Percentiles rank a stretch among this genome's conserved stretches.
Evolutionary conservation across 768 basidiomycete species (phyloP).

Genomic region (Boletus fagicola): DNA sequence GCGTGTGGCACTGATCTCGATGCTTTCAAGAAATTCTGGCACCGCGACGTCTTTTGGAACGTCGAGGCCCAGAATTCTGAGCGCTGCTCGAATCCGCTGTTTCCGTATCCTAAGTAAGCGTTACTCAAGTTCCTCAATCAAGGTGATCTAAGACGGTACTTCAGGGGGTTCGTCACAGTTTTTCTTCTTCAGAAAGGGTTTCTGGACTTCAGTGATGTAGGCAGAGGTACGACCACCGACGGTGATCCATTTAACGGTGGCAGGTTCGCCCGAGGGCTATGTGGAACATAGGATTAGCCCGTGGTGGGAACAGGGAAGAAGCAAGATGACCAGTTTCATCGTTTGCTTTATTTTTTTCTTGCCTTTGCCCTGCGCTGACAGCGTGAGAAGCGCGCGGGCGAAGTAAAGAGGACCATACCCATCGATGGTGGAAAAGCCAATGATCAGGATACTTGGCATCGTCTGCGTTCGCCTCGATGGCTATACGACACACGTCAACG

Average conservation of each 20-base stretch:
- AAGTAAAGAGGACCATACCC: constrained; percentile 40
- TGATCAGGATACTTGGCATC: constrained; percentile 60
- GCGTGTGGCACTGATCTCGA: not conserved
- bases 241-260: constrained; percentile 70
- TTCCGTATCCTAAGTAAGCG: not conserved
- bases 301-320: not conserved
- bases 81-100: not conserved
- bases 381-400: constrained; percentile 12
- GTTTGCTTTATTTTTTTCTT: constrained; percentile 47
- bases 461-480: constrained; percentile 72
- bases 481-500: constrained; percentile 52
- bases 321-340: constrained; percentile 46
- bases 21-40: not conserved
- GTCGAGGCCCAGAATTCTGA: not conserved
- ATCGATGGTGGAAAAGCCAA: constrained; percentile 69
- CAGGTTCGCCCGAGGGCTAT: constrained; percentile 67
- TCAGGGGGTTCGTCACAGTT: not conserved
- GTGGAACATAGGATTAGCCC: constrained; percentile 4
- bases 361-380: constrained; percentile 50
- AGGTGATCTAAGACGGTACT: not conserved
- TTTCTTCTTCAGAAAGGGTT: constrained; percentile 20
- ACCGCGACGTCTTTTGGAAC: constrained; percentile 12
- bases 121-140: not conserved
- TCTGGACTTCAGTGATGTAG: constrained; percentile 63
- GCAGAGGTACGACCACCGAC: constrained; percentile 80